Conservation (phyloP, 768 basidiomycete species). For the Boletus pseudopeckii region DNA sequence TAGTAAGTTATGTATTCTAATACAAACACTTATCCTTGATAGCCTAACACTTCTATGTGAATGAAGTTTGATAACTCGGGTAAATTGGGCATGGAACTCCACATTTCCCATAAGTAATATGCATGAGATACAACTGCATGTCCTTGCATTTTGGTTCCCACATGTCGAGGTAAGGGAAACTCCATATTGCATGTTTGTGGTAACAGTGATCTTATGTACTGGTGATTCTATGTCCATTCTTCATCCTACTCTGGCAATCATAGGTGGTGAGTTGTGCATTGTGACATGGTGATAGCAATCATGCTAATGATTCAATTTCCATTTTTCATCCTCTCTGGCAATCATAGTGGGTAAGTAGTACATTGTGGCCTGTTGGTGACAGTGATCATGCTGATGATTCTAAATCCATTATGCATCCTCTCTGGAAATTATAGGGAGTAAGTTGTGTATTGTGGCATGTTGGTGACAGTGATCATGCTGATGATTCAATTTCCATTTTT, state of each 20-base stretch:
- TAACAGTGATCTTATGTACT: too few species aligned
- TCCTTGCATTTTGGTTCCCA: slow-evolving; percentile 1
- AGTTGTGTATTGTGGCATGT: neutral
- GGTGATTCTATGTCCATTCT: too few species aligned
- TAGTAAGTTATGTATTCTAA: neutral
- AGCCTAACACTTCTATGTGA: neutral
- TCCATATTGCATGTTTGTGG: neutral
- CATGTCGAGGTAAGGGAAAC: neutral
- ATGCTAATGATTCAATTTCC: too few species aligned
- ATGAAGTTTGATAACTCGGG: neutral
- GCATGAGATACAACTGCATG: neutral
- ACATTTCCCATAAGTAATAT: neutral
- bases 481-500: neutral
- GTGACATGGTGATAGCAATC: too few species aligned
- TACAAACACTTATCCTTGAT: neutral
- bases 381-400: neutral
- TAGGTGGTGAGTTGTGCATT: too few species aligned
- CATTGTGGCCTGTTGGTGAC: too few species aligned
- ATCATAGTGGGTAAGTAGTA: too few species aligned
- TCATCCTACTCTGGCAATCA: too few species aligned
- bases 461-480: neutral
- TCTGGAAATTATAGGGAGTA: too few species aligned
- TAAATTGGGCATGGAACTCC: neutral
- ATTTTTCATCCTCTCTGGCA: too few species aligned
- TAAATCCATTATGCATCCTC: neutral